Evolutionary conservation across 2,329 filamentous ascomycete genomes (phyloP).

Genomic region (Fusarium musae): DNA sequence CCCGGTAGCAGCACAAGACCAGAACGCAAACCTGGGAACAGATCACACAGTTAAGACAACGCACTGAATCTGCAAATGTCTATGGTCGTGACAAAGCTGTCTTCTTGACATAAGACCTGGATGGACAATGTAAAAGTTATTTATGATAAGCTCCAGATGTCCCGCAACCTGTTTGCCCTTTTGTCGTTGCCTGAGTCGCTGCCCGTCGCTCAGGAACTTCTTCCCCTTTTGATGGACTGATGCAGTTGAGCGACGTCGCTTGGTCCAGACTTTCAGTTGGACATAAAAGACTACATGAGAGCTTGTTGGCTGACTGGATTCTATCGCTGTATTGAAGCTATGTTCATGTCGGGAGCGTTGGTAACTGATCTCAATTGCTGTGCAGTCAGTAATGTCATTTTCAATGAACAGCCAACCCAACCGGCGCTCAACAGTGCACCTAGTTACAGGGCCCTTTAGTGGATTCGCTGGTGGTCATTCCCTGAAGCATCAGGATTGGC

Average conservation of each 20-base stretch:
- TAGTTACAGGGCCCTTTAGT: not conserved
- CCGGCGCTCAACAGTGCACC: fast-evolving
- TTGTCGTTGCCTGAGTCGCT: too few species aligned
- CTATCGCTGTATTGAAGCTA: fast-evolving
- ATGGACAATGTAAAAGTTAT: too few species aligned
- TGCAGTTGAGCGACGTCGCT: not conserved
- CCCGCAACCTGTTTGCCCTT: too few species aligned
- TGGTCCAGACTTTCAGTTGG: fast-evolving
- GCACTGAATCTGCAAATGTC: not conserved
- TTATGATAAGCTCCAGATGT: too few species aligned
- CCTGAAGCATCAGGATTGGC: not conserved
- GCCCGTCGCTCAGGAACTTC: too few species aligned
- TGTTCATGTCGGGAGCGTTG: fast-evolving
- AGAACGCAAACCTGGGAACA: too few species aligned
- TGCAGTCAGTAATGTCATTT: not conserved
- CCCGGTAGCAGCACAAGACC: too few species aligned
- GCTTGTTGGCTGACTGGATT: fast-evolving
- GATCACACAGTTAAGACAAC: not conserved
- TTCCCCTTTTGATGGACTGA: not conserved
- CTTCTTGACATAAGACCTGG: too few species aligned
- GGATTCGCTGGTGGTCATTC: fast-evolving
- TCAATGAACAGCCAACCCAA: not conserved
- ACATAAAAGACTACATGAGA: too few species aligned
- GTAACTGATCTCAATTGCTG: not conserved
- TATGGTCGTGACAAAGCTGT: not conserved